Conservation (phyloP, 2,329 filamentous ascomycete genomes). For the Fusarium graminum region DNA sequence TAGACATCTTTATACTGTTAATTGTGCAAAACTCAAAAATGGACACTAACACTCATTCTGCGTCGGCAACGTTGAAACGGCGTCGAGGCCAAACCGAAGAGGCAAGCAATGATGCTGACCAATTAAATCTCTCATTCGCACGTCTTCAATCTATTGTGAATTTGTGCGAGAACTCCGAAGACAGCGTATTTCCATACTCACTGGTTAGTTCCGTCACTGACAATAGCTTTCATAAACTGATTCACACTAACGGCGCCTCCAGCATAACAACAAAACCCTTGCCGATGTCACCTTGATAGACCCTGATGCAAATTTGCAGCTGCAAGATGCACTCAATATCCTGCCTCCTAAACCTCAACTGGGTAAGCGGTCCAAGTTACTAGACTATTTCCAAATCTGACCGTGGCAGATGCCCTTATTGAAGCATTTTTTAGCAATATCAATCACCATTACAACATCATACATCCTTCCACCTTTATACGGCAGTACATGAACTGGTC, state of each 20-base stretch:
- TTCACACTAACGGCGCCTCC: neutral
- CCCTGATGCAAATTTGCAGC: neutral
- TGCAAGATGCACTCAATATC: slow-evolving; percentile 2
- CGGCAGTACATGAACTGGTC: slow-evolving; percentile 21
- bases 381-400: neutral
- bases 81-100: neutral
- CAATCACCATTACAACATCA: slow-evolving; percentile 29
- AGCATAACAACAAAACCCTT: neutral
- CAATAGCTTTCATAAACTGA: accelerated
- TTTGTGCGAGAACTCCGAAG: neutral
- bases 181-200: neutral
- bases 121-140: neutral
- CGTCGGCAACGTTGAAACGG: slow-evolving; percentile 4
- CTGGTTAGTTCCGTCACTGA: slow-evolving; percentile 3
- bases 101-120: neutral
- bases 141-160: neutral
- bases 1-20: neutral
- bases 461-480: slow-evolving; percentile 12
- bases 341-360: slow-evolving; percentile 6
- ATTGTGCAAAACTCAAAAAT: neutral
- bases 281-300: neutral
- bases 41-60: neutral
- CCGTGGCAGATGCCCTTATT: slow-evolving; percentile 6
- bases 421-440: slow-evolving; percentile 28
- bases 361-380: neutral